Evolutionary conservation across 2,329 filamentous ascomycete genomes (phyloP).

Genomic region (Ophiostoma angusticollis): DNA sequence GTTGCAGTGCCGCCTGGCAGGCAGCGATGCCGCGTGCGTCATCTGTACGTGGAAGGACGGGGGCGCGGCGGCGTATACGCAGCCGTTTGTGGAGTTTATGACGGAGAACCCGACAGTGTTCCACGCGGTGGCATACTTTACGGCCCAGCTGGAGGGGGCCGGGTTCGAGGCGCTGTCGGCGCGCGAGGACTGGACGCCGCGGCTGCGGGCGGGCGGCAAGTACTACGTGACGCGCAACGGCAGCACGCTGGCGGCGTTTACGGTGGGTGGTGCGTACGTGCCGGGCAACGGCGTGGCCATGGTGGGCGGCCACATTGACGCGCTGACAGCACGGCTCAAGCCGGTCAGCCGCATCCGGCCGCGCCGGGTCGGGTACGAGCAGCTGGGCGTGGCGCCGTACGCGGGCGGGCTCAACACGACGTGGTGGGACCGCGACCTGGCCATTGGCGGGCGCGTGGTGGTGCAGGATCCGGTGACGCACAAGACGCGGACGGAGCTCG

Average conservation of each 20-base stretch:
- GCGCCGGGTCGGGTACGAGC: slow-evolving; percentile 72
- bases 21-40: slow-evolving; percentile 18
- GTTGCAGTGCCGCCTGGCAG: slow-evolving; percentile 7
- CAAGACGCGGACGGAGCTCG: slow-evolving; percentile 69
- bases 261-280: slow-evolving; percentile 22
- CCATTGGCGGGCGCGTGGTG: slow-evolving; percentile 78
- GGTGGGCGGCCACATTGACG: slow-evolving; percentile 85
- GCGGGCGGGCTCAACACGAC: slow-evolving; percentile 77
- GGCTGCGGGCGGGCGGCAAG: slow-evolving; percentile 55
- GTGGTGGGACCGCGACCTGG: slow-evolving; percentile 95
- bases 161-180: slow-evolving; percentile 72
- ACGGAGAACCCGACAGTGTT: slow-evolving; percentile 88
- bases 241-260: slow-evolving; percentile 26
- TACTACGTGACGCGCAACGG: slow-evolving; percentile 25
- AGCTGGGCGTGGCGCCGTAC: slow-evolving; percentile 87
- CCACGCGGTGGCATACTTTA: slow-evolving; percentile 73
- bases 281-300: slow-evolving; percentile 25
- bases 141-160: slow-evolving; percentile 52
- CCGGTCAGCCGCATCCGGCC: slow-evolving; percentile 76
- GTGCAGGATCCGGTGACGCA: slow-evolving; percentile 59
- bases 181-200: slow-evolving; percentile 61
- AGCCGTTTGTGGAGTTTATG: slow-evolving; percentile 80
- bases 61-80: slow-evolving; percentile 55
- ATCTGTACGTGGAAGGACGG: slow-evolving; percentile 27
- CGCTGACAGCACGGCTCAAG: slow-evolving; percentile 81